Evolutionary conservation across 768 basidiomycete species (phyloP).

Genomic region (Xerocomellus intermedius): DNA sequence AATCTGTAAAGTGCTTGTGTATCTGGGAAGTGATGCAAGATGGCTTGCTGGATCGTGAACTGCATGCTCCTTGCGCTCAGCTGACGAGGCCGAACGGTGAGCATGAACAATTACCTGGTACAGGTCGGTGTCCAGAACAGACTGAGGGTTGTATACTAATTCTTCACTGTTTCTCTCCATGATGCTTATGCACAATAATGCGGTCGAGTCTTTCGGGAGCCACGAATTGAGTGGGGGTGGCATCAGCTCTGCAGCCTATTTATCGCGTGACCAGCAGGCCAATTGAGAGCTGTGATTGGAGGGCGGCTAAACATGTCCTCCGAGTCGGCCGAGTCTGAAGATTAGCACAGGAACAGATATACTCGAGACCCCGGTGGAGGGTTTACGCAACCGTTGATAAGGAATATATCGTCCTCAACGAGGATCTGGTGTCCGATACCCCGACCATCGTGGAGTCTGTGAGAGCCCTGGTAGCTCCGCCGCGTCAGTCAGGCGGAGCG

Average conservation of each 20-base stretch:
- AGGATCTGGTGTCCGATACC: conserved; percentile 98
- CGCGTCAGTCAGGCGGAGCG: no score
- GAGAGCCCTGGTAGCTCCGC: conserved; percentile 71
- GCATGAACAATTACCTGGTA: conserved; percentile 70
- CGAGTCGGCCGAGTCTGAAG: no score
- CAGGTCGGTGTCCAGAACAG: conserved; percentile 88
- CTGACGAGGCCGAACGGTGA: background rate
- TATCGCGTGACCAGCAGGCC: no score
- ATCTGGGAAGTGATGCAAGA: conserved; percentile 73
- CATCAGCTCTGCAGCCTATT: no score
- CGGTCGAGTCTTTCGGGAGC: background rate
- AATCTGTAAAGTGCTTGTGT: conserved; percentile 73
- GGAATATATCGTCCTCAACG: conserved; percentile 97
- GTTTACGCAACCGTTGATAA: conserved; percentile 29
- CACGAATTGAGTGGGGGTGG: no score
- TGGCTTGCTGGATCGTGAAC: conserved; percentile 96
- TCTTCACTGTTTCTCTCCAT: conserved; percentile 14
- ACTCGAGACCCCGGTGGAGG: no score
- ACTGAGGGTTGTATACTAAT: conserved; percentile 31
- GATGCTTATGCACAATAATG: background rate
- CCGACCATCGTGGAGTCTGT: conserved; percentile 88
- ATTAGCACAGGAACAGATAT: no score
- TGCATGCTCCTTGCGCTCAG: conserved; percentile 27
- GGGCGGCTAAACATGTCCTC: no score
- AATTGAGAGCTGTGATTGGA: no score